phyloP scores from a whole-genome alignment of 768 basidiomycete genomes.

The Hebeloma cylindrosporum region DNA sequence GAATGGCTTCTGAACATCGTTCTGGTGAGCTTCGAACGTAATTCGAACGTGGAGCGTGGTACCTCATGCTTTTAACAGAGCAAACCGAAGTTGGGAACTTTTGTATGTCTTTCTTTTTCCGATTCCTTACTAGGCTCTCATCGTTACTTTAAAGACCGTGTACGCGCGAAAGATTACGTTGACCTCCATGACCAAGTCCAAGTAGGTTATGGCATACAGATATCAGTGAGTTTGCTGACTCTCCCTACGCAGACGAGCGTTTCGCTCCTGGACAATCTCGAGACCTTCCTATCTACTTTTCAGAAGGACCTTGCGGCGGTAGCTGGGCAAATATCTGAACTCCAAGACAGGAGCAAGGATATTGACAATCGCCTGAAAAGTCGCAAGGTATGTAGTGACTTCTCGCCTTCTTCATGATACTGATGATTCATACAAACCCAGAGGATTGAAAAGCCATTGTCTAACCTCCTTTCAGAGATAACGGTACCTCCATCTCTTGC shows the following conservation, averaged over 20 bases:
- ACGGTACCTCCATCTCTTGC: conserved; percentile 81
- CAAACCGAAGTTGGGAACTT: conserved; percentile 25
- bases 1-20: conserved; percentile 15
- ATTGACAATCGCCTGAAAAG: conserved; percentile 87
- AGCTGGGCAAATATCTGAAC: conserved; percentile 93
- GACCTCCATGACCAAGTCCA: conserved; percentile 92
- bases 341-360: conserved; percentile 87
- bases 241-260: conserved; percentile 71
- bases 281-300: conserved; percentile 92
- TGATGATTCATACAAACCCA: conserved; percentile 30
- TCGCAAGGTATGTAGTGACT: conserved; percentile 71
- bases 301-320: conserved; percentile 93
- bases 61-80: conserved; percentile 18
- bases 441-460: conserved; percentile 88
- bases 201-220: conserved; percentile 38
- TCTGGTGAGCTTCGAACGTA: conserved; percentile 18
- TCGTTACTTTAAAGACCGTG: conserved; percentile 30
- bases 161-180: conserved; percentile 62
- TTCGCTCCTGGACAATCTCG: conserved; percentile 80
- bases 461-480: conserved; percentile 76
- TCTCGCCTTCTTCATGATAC: background rate
- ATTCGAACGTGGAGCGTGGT: no score
- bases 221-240: conserved; percentile 1
- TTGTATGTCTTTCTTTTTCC: conserved; percentile 30
- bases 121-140: background rate